Conservation (phyloP, 202 grass and related monocot species). For the Elaeis oleifera region DNA sequence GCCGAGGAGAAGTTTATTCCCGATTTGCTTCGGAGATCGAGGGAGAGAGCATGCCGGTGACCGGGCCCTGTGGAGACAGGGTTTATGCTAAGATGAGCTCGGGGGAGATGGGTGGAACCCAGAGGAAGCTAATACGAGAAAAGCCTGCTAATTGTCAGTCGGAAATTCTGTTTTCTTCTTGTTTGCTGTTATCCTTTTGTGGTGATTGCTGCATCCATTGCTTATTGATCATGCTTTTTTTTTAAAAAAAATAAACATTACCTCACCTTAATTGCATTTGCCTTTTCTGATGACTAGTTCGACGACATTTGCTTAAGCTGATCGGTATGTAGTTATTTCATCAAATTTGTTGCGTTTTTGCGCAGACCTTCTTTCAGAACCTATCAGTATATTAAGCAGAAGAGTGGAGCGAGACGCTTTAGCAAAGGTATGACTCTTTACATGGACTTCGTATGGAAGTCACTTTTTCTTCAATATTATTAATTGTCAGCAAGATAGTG, state of each 20-base stretch:
- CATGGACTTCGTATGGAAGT: background rate
- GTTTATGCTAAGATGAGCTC: conserved; percentile 63
- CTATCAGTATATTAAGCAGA: conserved; percentile 50
- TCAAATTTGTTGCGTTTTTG: background rate
- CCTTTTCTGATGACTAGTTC: background rate
- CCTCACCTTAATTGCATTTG: too few relatives aligned
- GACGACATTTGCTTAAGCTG: background rate
- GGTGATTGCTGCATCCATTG: background rate
- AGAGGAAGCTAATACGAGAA: conserved; percentile 12
- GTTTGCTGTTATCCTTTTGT: background rate
- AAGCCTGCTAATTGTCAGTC: conserved; percentile 15
- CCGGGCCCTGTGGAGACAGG: conserved; percentile 62
- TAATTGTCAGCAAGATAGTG: too few relatives aligned
- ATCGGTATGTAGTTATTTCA: background rate
- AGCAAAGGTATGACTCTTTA: conserved; percentile 49
- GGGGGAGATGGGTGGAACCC: background rate
- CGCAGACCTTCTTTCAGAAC: conserved; percentile 66
- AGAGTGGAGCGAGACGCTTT: conserved; percentile 56
- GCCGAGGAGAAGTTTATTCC: conserved; percentile 55
- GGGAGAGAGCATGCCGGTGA: conserved; percentile 63
- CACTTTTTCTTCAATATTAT: too few relatives aligned
- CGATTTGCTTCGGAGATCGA: conserved; percentile 67
- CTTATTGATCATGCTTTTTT: background rate
- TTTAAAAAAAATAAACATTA: too few relatives aligned
- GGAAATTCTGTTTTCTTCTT: background rate